Conservation (phyloP, 2,329 filamentous ascomycete genomes). For the Macrophomina pseudophaseolina region DNA sequence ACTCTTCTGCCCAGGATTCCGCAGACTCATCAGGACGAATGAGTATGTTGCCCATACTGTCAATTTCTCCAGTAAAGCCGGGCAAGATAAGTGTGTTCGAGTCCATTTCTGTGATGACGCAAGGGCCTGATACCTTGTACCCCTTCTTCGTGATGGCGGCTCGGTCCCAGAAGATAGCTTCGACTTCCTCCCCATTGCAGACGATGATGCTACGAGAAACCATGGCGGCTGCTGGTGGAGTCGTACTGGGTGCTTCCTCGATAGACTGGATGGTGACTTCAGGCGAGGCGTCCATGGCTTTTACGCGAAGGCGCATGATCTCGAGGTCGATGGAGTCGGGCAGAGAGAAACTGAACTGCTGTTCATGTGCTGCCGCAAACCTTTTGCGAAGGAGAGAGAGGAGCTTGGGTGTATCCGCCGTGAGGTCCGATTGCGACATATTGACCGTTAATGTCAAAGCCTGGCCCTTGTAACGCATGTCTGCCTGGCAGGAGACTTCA, state of each 20-base stretch:
- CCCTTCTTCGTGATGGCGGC: constrained; percentile 48
- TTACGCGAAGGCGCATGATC: constrained; percentile 54
- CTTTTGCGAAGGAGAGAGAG: constrained; percentile 42
- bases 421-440: constrained; percentile 15
- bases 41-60: constrained; percentile 56
- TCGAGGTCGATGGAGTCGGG: constrained; percentile 51
- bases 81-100: constrained; percentile 58
- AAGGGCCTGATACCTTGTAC: constrained; percentile 50
- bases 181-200: constrained; percentile 47
- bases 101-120: constrained; percentile 58
- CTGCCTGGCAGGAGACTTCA: constrained; percentile 48
- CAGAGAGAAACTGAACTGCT: constrained; percentile 54
- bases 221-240: constrained; percentile 45
- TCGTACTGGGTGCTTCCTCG: constrained; percentile 34
- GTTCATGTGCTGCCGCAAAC: constrained; percentile 51
- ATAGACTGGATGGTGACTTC: constrained; percentile 46
- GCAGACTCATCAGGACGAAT: constrained; percentile 46
- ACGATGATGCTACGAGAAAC: constrained; percentile 47
- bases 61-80: constrained; percentile 53
- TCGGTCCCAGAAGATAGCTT: constrained; percentile 54
- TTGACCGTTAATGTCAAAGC: constrained; percentile 46
- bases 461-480: constrained; percentile 57
- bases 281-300: constrained; percentile 50
- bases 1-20: constrained; percentile 33
- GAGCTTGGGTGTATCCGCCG: constrained; percentile 39